These are phyloP conservation scores for Mortierella sp. DNA, from an alignment of 371 early-diverging fungal species.

Conservation along the genomic window DNA sequence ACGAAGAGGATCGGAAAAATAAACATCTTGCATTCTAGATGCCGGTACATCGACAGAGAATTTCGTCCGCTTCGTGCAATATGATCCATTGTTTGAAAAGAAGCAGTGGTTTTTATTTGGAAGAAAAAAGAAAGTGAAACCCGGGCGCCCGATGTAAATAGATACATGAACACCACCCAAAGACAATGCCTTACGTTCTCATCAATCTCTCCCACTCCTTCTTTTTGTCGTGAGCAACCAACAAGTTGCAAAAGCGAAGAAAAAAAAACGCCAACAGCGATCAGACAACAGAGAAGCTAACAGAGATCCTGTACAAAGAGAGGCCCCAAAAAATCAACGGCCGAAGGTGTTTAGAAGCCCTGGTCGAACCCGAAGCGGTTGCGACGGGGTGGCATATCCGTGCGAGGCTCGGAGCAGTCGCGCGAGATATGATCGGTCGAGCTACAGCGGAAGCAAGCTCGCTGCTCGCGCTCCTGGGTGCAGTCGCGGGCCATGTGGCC, in stretches of 20 bases:
- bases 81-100: not conserved
- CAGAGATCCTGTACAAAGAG: not conserved
- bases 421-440: constrained; percentile 40
- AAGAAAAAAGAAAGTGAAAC: not conserved
- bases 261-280: not conserved
- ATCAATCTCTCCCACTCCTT: not conserved
- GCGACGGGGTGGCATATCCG: constrained; percentile 19
- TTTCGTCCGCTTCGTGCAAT: not conserved
- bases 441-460: constrained; percentile 13
- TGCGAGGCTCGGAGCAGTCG: constrained; percentile 41
- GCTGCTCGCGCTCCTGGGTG: not conserved
- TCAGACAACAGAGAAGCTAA: not conserved
- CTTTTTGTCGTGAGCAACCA: not conserved
- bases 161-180: not conserved
- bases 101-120: not conserved
- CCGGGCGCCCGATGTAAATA: not conserved
- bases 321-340: not conserved
- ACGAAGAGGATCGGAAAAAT: too few relatives aligned
- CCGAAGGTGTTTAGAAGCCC: constrained; percentile 12
- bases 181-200: not conserved
- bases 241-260: not conserved
- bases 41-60: not conserved
- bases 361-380: constrained; percentile 22
- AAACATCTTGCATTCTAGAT: not conserved
- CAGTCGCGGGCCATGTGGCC: constrained; percentile 29